A percentile compares a stretch with the other conserved stretches of the same genome.
Conservation (phyloP, 2,329 filamentous ascomycete species). For the Aspergillus tamarii region DNA sequence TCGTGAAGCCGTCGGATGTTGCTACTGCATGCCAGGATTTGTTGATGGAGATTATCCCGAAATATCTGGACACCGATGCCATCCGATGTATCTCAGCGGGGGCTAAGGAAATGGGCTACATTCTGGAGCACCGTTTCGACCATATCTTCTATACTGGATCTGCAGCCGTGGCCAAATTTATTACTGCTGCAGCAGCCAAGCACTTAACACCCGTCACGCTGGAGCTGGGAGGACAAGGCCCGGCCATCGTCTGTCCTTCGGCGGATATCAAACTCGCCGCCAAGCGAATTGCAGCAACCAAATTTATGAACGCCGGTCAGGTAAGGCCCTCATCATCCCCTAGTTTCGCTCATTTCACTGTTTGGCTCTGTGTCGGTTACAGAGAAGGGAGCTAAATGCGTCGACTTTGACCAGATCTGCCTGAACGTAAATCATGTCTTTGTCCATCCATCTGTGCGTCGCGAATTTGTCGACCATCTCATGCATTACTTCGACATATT, state of each 20-base stretch:
- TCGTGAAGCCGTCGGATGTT: background rate
- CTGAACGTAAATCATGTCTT: background rate
- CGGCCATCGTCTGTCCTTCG: background rate
- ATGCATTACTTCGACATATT: background rate
- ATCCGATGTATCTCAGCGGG: background rate
- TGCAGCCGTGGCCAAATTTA: background rate
- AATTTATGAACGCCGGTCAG: background rate
- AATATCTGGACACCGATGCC: background rate
- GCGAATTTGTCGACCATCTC: background rate
- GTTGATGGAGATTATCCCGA: background rate
- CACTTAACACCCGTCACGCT: background rate
- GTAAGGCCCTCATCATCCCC: background rate
- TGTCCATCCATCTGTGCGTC: background rate
- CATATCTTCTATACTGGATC: background rate
- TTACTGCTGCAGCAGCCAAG: background rate
- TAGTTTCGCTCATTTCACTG: background rate
- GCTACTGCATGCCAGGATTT: background rate
- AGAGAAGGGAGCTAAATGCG: background rate
- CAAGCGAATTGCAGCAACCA: background rate
- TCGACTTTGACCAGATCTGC: background rate
- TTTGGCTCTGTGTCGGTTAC: background rate
- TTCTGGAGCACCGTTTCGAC: background rate
- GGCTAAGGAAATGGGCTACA: background rate
- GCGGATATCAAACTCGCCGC: background rate
- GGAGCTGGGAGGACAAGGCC: background rate